These are phyloP conservation scores for Clitocybe nebularis DNA, from an alignment of 1,284 basidiomycete genomes.

Conservation along the genomic window DNA sequence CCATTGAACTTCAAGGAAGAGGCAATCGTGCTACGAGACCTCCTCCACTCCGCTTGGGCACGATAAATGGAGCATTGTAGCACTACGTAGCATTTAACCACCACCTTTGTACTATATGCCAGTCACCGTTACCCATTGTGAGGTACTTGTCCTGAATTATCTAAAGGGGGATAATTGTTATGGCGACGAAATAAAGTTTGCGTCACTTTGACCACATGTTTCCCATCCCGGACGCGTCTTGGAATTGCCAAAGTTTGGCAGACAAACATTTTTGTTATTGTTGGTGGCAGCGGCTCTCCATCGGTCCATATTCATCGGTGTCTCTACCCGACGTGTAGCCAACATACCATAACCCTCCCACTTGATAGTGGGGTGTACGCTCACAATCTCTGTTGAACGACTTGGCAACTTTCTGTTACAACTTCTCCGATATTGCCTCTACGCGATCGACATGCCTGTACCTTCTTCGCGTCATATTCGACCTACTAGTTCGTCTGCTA, in stretches of 20 bases:
- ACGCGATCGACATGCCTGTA: slow-evolving; percentile 28
- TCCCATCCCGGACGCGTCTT: not conserved
- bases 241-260: no score
- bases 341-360: no score
- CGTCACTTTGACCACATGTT: not conserved
- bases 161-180: not conserved
- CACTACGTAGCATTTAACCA: slow-evolving; percentile 1
- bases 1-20: slow-evolving; percentile 75
- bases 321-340: no score
- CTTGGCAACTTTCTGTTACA: no score
- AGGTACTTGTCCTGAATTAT: no score
- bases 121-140: no score
- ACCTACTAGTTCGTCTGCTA: slow-evolving; percentile 19
- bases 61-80: slow-evolving; percentile 18
- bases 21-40: slow-evolving; percentile 54
- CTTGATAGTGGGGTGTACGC: no score
- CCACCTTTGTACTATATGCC: not conserved
- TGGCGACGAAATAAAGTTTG: not conserved
- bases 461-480: slow-evolving; percentile 25
- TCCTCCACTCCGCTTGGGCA: slow-evolving; percentile 43
- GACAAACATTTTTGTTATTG: not conserved
- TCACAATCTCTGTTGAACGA: no score
- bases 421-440: not conserved
- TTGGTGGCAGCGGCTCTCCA: not conserved
- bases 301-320: no score